Evolutionary conservation across 192 early-diverging fungal species (phyloP).

Genomic region (Powellomyces hirtus): DNA sequence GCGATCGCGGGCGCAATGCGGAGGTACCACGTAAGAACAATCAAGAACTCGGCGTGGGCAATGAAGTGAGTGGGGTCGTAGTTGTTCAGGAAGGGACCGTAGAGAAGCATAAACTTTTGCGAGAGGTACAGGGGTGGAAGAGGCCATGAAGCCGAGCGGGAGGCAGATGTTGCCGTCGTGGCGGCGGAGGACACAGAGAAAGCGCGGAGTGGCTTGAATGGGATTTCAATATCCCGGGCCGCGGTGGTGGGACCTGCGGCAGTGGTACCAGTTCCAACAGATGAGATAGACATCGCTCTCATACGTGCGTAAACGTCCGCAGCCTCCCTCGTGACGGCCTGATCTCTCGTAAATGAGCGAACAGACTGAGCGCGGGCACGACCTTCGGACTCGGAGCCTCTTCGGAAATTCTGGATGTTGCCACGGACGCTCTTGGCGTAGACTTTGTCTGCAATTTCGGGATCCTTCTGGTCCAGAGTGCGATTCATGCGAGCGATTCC

Average conservation of each 20-base stretch:
- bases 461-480: not conserved
- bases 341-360: not conserved
- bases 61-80: constrained; percentile 16
- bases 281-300: constrained; percentile 5
- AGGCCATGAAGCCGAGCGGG: constrained; percentile 9
- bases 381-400: too few relatives aligned
- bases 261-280: not conserved
- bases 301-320: constrained; percentile 8
- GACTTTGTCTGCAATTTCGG: constrained; percentile 13
- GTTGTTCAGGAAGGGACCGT: constrained; percentile 22
- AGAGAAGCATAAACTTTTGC: constrained; percentile 25
- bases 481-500: constrained; percentile 6
- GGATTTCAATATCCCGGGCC: not conserved
- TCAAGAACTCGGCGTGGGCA: constrained; percentile 18
- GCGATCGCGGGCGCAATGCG: constrained; percentile 14
- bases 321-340: not conserved
- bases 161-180: not conserved
- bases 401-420: constrained; percentile 12
- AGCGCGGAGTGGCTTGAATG: constrained; percentile 2
- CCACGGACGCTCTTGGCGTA: constrained; percentile 9
- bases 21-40: constrained; percentile 14
- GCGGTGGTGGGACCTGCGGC: not conserved
- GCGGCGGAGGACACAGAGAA: constrained; percentile 14
- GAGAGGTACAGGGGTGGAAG: constrained; percentile 12
- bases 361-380: not conserved